These are phyloP conservation scores for Colletotrichum filicis DNA, from an alignment of 2,329 filamentous ascomycete genomes.

Conservation along the genomic window DNA sequence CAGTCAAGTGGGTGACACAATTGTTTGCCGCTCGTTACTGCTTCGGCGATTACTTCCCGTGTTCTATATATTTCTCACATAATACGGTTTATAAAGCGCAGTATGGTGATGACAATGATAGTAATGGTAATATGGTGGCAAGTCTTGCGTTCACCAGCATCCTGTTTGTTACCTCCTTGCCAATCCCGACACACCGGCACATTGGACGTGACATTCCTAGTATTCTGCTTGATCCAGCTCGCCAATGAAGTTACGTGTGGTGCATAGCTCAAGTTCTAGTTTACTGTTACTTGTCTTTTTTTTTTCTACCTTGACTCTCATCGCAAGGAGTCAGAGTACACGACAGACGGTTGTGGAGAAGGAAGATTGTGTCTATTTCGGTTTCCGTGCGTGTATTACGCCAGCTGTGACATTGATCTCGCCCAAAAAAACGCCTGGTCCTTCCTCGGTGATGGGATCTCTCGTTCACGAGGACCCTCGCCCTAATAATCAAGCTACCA, in stretches of 20 bases:
- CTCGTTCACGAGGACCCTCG: not conserved
- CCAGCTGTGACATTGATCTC: not conserved
- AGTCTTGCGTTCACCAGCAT: too few relatives aligned
- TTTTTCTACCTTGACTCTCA: not conserved
- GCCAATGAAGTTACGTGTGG: not conserved
- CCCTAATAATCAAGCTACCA: not conserved
- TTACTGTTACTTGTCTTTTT: not conserved
- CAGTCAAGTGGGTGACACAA: not conserved
- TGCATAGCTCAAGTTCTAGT: not conserved
- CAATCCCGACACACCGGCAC: not conserved
- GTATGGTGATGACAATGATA: too few relatives aligned
- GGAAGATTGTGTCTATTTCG: not conserved
- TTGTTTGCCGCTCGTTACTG: too few relatives aligned
- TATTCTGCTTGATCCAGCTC: not conserved
- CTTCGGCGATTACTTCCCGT: too few relatives aligned
- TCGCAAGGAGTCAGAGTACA: not conserved
- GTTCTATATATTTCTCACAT: too few relatives aligned
- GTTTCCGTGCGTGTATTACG: not conserved
- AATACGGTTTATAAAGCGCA: too few relatives aligned
- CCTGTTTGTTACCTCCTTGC: too few relatives aligned
- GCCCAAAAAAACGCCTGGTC: not conserved
- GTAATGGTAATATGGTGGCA: too few relatives aligned
- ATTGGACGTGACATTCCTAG: not conserved
- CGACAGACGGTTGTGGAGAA: not conserved
- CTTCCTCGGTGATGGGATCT: not conserved